Percentiles rank a stretch among this genome's conserved stretches.
These are phyloP conservation scores for Pulveroboletus ravenelii DNA, from an alignment of 768 basidiomycete genomes.

Conservation along the genomic window DNA sequence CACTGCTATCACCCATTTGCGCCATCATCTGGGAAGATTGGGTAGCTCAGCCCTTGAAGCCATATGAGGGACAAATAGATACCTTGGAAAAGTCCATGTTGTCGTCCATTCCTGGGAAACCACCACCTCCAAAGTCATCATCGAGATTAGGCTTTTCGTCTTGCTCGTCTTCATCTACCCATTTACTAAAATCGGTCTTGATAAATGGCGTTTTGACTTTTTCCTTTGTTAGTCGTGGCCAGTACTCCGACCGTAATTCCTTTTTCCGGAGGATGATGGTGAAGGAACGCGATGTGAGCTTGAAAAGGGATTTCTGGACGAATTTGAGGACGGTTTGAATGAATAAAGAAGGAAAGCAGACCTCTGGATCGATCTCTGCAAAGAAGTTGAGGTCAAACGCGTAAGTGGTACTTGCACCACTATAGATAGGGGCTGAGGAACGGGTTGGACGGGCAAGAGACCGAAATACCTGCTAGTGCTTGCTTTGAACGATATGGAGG, in stretches of 20 bases:
- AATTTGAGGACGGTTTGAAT: slow-evolving; percentile 4
- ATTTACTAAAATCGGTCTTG: slow-evolving; percentile 94
- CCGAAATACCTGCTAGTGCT: slow-evolving; percentile 54
- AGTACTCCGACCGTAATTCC: slow-evolving; percentile 68
- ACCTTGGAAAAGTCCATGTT: slow-evolving; percentile 68
- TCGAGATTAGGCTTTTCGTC: slow-evolving; percentile 48
- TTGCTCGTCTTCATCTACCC: slow-evolving; percentile 98
- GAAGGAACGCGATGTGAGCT: slow-evolving; percentile 60
- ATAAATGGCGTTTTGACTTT: slow-evolving; percentile 75
- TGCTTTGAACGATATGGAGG: slow-evolving; percentile 60
- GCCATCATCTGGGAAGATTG: slow-evolving; percentile 38
- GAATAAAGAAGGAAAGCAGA: slow-evolving; percentile 23
- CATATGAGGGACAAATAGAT: slow-evolving; percentile 4
- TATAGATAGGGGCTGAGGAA: slow-evolving; percentile 9
- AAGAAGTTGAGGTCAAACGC: slow-evolving; percentile 75
- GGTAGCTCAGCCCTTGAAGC: slow-evolving; percentile 3
- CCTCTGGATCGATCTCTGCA: slow-evolving; percentile 73
- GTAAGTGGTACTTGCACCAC: slow-evolving; percentile 56
- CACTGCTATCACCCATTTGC: not conserved
- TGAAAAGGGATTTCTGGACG: slow-evolving; percentile 9
- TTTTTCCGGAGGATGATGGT: slow-evolving; percentile 76
- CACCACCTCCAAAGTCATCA: slow-evolving; percentile 35
- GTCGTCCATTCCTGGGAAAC: slow-evolving; percentile 37
- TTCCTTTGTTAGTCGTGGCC: slow-evolving; percentile 90
- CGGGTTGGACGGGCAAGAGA: not conserved